phyloP scores from a whole-genome alignment of 139 green algal genomes.

The Coelastrella sp. region DNA sequence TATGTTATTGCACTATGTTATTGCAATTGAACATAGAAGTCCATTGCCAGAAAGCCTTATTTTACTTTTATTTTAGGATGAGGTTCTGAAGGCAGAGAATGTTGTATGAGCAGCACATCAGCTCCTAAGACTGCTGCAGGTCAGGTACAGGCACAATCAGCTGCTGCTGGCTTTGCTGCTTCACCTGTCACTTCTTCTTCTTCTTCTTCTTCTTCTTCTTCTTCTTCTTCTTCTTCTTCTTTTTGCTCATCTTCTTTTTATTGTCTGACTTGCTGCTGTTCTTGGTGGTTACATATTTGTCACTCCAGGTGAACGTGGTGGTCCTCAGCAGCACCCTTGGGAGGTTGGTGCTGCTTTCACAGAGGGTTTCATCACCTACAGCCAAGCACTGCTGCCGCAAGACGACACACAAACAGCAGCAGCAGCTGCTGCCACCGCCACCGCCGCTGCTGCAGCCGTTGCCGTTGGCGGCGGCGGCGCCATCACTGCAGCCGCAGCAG shows the following conservation, averaged over 20 bases:
- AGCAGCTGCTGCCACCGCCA: background rate
- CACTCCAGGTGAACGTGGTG: constrained; percentile 64
- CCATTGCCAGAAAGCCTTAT: too few species aligned
- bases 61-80: too few species aligned
- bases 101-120: too few species aligned
- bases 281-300: background rate
- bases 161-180: background rate
- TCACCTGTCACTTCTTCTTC: too few species aligned
- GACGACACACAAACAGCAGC: constrained; percentile 22
- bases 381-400: constrained; percentile 20
- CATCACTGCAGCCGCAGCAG: background rate
- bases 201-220: background rate
- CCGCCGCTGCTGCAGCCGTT: constrained; percentile 8
- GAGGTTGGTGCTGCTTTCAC: constrained; percentile 60
- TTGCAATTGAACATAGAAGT: too few species aligned
- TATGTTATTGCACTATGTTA: too few species aligned
- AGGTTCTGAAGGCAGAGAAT: too few species aligned
- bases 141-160: too few species aligned
- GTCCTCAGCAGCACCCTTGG: constrained; percentile 69
- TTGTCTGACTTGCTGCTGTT: background rate
- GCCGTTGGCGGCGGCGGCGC: background rate
- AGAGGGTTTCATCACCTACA: constrained; percentile 34
- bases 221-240: background rate
- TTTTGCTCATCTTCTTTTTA: background rate
- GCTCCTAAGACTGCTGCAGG: too few species aligned